Conservation (phyloP, 179 eudicot species). For the Spinacia oleracea region DNA sequence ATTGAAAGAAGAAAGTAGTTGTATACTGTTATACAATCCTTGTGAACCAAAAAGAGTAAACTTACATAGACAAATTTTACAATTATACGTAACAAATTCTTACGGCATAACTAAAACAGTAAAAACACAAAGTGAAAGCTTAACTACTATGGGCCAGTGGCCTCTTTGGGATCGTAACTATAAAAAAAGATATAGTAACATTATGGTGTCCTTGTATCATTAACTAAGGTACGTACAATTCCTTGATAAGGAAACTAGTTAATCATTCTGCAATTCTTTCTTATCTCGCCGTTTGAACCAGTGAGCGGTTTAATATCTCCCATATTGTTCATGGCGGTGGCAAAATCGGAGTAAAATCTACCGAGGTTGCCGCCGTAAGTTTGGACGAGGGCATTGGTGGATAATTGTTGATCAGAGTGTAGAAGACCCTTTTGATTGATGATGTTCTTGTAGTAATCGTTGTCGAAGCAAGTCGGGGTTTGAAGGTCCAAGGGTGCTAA, state of each 20-base stretch:
- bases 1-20: too few species aligned
- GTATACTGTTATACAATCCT: too few species aligned
- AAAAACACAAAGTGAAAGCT: too few species aligned
- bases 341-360: constrained; percentile 43
- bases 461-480: constrained; percentile 50
- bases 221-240: background rate
- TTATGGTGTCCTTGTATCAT: too few species aligned
- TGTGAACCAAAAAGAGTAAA: too few species aligned
- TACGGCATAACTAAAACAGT: too few species aligned
- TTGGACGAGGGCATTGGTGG: constrained; percentile 45
- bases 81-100: too few species aligned
- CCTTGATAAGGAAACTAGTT: constrained; percentile 19
- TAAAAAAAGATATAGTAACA: too few species aligned
- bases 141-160: too few species aligned
- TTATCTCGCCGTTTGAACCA: constrained; percentile 56
- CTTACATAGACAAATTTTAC: too few species aligned
- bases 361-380: constrained; percentile 31
- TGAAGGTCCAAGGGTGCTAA: constrained; percentile 53
- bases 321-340: constrained; percentile 58
- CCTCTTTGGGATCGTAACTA: too few species aligned
- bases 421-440: constrained; percentile 52
- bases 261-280: constrained; percentile 52
- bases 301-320: constrained; percentile 63
- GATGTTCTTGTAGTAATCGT: constrained; percentile 44
- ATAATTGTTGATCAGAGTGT: constrained; percentile 61